Evolutionary conservation across 2,329 filamentous ascomycete species (phyloP).

Genomic region (Aspergillus uvarum): DNA sequence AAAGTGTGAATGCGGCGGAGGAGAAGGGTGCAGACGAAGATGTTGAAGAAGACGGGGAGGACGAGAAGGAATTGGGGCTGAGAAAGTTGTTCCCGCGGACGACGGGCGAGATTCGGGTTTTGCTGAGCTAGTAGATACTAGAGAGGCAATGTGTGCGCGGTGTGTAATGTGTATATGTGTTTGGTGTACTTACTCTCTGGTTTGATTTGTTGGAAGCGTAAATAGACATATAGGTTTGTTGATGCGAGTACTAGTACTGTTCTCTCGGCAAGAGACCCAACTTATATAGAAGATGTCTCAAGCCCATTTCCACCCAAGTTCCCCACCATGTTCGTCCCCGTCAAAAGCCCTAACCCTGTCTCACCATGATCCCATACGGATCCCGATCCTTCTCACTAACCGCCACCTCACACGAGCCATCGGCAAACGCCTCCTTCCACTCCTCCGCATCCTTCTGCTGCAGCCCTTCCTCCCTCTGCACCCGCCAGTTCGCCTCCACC

Average conservation of each 20-base stretch:
- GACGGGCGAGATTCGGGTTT: constrained; percentile 62
- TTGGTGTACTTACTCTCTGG: constrained; percentile 4
- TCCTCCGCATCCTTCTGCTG: constrained; percentile 33
- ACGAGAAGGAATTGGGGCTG: constrained; percentile 41
- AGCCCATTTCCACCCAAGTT: too few species aligned
- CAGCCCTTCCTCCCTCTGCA: constrained; percentile 45
- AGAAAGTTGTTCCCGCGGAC: constrained; percentile 63
- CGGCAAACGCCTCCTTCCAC: constrained; percentile 50
- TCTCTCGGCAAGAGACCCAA: too few species aligned
- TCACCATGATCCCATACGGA: constrained; percentile 74
- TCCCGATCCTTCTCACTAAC: constrained; percentile 81
- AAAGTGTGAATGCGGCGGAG: constrained; percentile 29
- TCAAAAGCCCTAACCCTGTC: constrained; percentile 13
- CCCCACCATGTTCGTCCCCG: neutral
- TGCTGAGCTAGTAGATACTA: constrained; percentile 52
- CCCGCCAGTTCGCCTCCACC: constrained; percentile 58
- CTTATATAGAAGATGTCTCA: too few species aligned
- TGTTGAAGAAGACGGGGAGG: constrained; percentile 35
- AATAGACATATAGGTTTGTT: neutral
- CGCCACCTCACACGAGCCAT: constrained; percentile 62
- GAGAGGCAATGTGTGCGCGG: neutral
- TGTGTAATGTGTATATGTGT: constrained; percentile 5
- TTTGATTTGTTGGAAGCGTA: neutral
- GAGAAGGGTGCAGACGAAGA: constrained; percentile 35
- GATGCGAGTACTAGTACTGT: too few species aligned